Evolutionary conservation across 352 stramenopile genomes (phyloP).

Genomic region (Pythium sp.): DNA sequence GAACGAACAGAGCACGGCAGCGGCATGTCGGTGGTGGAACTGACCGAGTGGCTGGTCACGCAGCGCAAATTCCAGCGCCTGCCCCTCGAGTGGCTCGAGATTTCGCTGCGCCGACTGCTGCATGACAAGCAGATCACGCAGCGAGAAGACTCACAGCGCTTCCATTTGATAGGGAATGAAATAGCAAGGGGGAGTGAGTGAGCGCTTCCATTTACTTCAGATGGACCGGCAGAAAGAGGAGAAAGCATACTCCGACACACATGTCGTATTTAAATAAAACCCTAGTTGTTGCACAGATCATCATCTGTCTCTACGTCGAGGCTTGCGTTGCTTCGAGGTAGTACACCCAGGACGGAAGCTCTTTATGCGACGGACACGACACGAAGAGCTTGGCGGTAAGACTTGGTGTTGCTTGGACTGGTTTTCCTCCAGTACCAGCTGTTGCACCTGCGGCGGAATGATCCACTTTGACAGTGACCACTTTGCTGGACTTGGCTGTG

Average conservation of each 20-base stretch:
- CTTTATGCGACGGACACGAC: constrained; percentile 60
- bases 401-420: constrained; percentile 3
- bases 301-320: not conserved
- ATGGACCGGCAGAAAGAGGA: not conserved
- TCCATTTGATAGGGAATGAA: constrained; percentile 18
- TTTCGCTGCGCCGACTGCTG: constrained; percentile 32
- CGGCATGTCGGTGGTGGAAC: constrained; percentile 38
- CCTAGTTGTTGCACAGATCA: not conserved
- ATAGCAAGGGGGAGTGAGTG: not conserved
- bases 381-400: constrained; percentile 78
- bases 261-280: constrained; percentile 9
- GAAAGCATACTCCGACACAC: not conserved
- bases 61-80: constrained; percentile 48
- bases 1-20: constrained; percentile 20
- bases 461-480: constrained; percentile 65
- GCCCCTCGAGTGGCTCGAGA: constrained; percentile 52
- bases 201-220: not conserved
- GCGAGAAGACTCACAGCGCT: constrained; percentile 35
- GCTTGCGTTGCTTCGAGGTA: constrained; percentile 60
- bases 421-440: constrained; percentile 12
- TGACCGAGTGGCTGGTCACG: constrained; percentile 46
- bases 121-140: constrained; percentile 25
- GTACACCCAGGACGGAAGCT: constrained; percentile 85
- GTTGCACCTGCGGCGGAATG: constrained; percentile 4
- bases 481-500: constrained; percentile 59